Evolutionary conservation across 108 stramenopile genomes (phyloP), one percentile per base, ranked within the genome.

Genomic region (Fragilaria crotonensis): DNA sequence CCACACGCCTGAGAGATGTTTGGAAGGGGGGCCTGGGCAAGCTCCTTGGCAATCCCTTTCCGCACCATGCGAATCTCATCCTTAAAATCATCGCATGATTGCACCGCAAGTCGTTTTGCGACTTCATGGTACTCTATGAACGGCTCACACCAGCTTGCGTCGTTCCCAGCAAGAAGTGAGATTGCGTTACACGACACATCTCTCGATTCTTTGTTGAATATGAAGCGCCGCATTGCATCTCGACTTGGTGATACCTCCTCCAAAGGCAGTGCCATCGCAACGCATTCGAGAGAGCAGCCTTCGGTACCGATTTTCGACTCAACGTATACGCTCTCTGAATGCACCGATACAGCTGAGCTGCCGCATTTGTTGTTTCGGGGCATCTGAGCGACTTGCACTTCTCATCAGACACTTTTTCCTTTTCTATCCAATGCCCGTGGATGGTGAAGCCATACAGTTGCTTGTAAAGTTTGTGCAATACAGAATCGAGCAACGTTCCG

Each of bases 301-400:
- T 86, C 17, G 92, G 92, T 17, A 81, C 72, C 0, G 78, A 57
- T 33, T 68, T 71, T 30, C 84, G 64, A 17, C 79, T 77, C 3
- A 71, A 57, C 25, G 72, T 59, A 54, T 85, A 87, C 51, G 85
- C 70, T 60, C 92, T 70, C 25, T 71, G 53, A 1, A 93, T 68
- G 60, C 88, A 86, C n/a, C 86, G 72, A 59, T 89, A 93, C 25
- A 93, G 71, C 54, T 70, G 69, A 30, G 71, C 78, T 33, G 92
- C 83, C 30, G 85, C 83, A 21, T 57, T 48, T 0, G 73, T 60
- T 48, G 67, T 80, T 76, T 93, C 92, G 48, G 82, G 84, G 62
- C 45, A 54, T 54, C 56, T 56, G 1, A 54, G 19, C 31, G 33
- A 27, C 7, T 52, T 25, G 22, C 18, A 25, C 2, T 52, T 25